Percentiles rank a stretch among this genome's conserved stretches.
Conservation (phyloP, 1,139 yeast genomes). For the Fermentozyma sake region DNA sequence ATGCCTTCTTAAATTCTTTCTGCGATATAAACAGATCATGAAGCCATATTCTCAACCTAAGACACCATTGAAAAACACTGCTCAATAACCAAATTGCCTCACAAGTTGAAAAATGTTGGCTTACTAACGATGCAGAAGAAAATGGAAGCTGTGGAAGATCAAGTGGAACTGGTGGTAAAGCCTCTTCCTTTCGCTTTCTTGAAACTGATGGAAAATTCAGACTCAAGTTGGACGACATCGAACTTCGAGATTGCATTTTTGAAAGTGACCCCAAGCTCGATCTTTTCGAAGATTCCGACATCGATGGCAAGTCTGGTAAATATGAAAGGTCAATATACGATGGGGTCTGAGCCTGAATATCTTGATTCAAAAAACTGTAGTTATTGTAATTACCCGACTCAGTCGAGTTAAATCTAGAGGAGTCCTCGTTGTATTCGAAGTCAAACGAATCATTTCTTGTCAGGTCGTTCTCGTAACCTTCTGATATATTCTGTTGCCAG, state of each 20-base stretch:
- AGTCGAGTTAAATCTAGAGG: too few species aligned
- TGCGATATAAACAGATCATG: constrained; percentile 47
- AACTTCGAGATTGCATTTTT: too few species aligned
- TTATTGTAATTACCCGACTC: too few species aligned
- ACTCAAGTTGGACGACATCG: background rate
- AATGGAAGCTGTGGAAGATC: constrained; percentile 59
- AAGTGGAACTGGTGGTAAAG: constrained; percentile 48
- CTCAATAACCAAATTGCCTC: constrained; percentile 34
- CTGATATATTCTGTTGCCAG: too few species aligned
- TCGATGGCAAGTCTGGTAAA: constrained; percentile 38
- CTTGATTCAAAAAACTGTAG: too few species aligned
- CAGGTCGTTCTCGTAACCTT: too few species aligned
- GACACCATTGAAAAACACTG: constrained; percentile 47
- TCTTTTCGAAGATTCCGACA: too few species aligned
- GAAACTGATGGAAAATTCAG: constrained; percentile 1
- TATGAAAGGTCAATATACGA: too few species aligned
- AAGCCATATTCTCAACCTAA: constrained; percentile 46
- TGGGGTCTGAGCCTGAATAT: too few species aligned
- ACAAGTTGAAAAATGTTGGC: constrained; percentile 42
- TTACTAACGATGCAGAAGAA: constrained; percentile 45
- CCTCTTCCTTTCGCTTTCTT: constrained; percentile 11
- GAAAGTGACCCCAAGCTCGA: too few species aligned
- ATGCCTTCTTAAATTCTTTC: constrained; percentile 47
- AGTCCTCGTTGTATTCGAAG: too few species aligned
- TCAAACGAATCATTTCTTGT: too few species aligned